A percentile compares a stretch with the other conserved stretches of the same genome.
phyloP scores from a whole-genome alignment of 331 rosid genomes.

The Malus hybrid region DNA sequence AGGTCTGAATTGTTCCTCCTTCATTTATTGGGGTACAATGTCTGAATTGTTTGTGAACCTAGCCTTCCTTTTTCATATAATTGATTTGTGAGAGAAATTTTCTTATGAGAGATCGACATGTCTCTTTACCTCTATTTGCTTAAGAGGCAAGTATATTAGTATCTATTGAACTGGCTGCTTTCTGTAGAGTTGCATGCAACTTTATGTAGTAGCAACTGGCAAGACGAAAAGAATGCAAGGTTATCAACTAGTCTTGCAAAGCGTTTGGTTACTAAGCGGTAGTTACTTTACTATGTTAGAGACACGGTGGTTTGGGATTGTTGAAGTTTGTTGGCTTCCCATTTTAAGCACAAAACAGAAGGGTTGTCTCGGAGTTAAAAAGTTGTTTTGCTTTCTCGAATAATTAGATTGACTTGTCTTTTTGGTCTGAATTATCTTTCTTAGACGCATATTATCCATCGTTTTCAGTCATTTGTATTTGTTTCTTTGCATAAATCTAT shows the following conservation, averaged over 20 bases:
- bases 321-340: neutral
- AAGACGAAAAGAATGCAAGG: neutral
- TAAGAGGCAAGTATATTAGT: neutral
- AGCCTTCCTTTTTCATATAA: too few relatives aligned
- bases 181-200: neutral
- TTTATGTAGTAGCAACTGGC: neutral
- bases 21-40: neutral
- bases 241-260: neutral
- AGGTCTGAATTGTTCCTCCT: neutral
- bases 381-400: neutral
- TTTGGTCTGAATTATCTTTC: neutral
- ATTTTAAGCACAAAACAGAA: neutral
- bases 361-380: neutral
- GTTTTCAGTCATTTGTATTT: neutral
- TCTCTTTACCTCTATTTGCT: neutral
- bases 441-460: neutral
- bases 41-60: too few relatives aligned
- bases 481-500: neutral
- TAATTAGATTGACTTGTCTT: neutral
- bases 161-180: neutral
- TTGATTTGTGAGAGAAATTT: neutral
- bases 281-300: neutral
- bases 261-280: neutral
- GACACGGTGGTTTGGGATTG: neutral
- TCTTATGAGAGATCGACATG: too few relatives aligned